Evolutionary conservation across 1,284 basidiomycete species (phyloP).

Genomic region (Lentinus polychrous): DNA sequence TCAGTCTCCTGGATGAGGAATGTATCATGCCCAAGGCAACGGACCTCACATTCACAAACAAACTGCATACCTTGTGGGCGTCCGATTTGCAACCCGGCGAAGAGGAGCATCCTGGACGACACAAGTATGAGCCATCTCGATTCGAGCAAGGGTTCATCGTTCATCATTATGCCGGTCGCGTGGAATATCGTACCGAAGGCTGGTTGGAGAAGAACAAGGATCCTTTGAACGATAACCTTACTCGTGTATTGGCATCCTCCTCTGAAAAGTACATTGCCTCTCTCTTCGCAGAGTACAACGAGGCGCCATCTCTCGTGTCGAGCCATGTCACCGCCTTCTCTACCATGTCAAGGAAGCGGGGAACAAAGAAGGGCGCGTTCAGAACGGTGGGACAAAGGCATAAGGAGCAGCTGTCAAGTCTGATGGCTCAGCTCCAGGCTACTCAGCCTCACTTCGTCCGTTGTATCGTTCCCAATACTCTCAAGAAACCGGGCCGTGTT

Average conservation of each 20-base stretch:
- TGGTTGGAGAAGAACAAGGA: conserved; percentile 99
- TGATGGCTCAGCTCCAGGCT: conserved; percentile 88
- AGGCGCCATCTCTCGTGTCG: conserved; percentile 26
- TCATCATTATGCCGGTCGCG: conserved; percentile 94
- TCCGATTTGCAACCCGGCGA: conserved; percentile 40
- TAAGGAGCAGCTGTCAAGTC: conserved; percentile 89
- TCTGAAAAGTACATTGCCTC: conserved; percentile 76
- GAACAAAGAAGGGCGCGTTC: conserved; percentile 93
- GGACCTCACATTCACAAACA: conserved; percentile 93
- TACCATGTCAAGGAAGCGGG: conserved; percentile 65
- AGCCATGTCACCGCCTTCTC: conserved; percentile 34
- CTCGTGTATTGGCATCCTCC: conserved; percentile 82
- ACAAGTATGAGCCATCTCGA: conserved; percentile 83
- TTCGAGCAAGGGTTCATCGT: conserved; percentile 96
- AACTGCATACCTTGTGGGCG: conserved; percentile 74
- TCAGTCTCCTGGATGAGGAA: conserved; percentile 94
- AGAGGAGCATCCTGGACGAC: conserved; percentile 65
- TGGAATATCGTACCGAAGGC: conserved; percentile 93
- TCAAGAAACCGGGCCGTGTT: conserved; percentile 89
- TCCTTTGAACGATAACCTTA: conserved; percentile 95
- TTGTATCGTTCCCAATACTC: conserved; percentile 94
- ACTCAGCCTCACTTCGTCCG: conserved; percentile 99
- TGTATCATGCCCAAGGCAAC: conserved; percentile 99
- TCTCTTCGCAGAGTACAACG: conserved; percentile 84
- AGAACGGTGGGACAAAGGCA: conserved; percentile 94